phyloP scores from a whole-genome alignment of 768 basidiomycete genomes.

The Xerocomellus intermedius region DNA sequence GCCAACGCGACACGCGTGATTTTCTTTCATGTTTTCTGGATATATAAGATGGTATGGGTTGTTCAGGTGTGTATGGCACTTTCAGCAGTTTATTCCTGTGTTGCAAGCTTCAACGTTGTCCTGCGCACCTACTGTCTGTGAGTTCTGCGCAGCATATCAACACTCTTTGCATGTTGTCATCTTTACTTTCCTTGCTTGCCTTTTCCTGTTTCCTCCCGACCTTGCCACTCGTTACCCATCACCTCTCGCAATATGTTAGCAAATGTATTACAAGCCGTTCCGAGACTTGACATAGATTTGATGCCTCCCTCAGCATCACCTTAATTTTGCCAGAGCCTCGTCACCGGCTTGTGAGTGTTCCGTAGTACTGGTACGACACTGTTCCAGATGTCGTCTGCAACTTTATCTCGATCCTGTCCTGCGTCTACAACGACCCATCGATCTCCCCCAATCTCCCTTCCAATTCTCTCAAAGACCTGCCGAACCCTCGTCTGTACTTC shows the following conservation, averaged over 20 bases:
- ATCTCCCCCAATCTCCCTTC: conserved; percentile 44
- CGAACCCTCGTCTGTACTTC: conserved; percentile 71
- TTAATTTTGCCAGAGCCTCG: conserved; percentile 47
- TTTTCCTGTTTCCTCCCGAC: conserved; percentile 8
- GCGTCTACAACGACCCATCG: conserved; percentile 66
- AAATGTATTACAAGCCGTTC: conserved; percentile 25
- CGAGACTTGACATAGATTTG: conserved; percentile 7
- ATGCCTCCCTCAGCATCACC: not conserved
- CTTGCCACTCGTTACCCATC: conserved; percentile 20
- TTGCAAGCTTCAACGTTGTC: conserved; percentile 11
- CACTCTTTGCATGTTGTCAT: conserved; percentile 9
- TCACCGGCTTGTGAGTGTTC: conserved; percentile 42
- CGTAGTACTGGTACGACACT: conserved; percentile 41
- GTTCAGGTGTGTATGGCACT: conserved; percentile 18
- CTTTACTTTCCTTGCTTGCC: conserved; percentile 4
- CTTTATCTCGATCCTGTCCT: conserved; percentile 45
- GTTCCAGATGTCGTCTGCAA: conserved; percentile 56
- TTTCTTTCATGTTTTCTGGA: conserved; percentile 14
- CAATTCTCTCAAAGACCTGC: conserved; percentile 56
- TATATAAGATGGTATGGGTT: conserved; percentile 14
- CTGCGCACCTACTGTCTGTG: conserved; percentile 8
- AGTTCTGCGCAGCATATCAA: conserved; percentile 7
- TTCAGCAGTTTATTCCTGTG: conserved; percentile 18
- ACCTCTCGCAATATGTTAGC: conserved; percentile 21
- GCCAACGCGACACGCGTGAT: not conserved